Percentiles rank a stretch among this genome's conserved stretches.
phyloP scores from a whole-genome alignment of 116 monocot genomes.

The Phalaenopsis hybrid region DNA sequence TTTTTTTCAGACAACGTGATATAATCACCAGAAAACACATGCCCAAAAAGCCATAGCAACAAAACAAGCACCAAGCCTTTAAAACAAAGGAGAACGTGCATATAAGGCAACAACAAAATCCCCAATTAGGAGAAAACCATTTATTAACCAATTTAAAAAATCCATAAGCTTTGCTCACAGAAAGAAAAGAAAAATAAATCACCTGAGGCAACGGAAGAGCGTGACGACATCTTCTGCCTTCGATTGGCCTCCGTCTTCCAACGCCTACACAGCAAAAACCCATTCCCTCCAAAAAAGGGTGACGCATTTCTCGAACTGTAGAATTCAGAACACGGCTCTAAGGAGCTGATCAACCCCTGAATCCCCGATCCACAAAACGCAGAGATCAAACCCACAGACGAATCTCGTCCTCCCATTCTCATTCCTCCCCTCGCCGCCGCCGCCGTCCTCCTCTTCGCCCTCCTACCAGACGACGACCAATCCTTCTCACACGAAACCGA shows the following conservation, averaged over 20 bases:
- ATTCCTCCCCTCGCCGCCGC: slow-evolving; percentile 7
- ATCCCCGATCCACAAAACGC: slow-evolving; percentile 22
- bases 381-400: slow-evolving; percentile 18
- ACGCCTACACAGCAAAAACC: slow-evolving; percentile 12
- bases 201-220: slow-evolving; percentile 13
- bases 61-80: background rate
- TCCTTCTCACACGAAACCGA: slow-evolving; percentile 19
- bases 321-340: slow-evolving; percentile 41
- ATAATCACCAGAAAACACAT: background rate
- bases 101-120: background rate
- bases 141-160: background rate
- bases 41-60: background rate
- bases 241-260: slow-evolving; percentile 9
- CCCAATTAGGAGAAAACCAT: background rate
- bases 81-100: background rate
- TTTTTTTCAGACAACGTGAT: background rate
- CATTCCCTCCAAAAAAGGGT: slow-evolving; percentile 22
- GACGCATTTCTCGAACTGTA: slow-evolving; percentile 17
- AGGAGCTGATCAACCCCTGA: slow-evolving; percentile 31
- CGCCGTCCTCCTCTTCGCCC: background rate
- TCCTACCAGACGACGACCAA: slow-evolving; percentile 22
- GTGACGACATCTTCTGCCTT: slow-evolving; percentile 15
- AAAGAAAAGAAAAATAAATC: background rate
- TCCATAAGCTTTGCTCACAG: background rate
- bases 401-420: slow-evolving; percentile 1